Evolutionary conservation across 345 rosid genomes (phyloP).

Genomic region (Abelmoschus esculentus): DNA sequence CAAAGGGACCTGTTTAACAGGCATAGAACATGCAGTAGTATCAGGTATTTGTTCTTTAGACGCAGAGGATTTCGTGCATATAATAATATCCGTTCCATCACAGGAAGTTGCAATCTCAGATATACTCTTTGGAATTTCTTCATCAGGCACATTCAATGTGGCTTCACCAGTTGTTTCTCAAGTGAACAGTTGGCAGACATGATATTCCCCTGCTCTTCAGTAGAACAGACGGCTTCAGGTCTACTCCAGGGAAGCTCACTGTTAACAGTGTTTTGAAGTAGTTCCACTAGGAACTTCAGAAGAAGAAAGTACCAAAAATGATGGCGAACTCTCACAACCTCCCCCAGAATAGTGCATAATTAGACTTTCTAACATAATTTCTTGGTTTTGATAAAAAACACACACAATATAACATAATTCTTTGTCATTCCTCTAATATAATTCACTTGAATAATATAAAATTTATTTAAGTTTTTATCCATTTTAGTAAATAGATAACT

Average conservation of each 20-base stretch:
- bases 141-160: conserved; percentile 4
- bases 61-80: conserved; percentile 18
- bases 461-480: too few relatives aligned
- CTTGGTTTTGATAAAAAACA: too few relatives aligned
- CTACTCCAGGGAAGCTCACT: not conserved
- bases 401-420: too few relatives aligned
- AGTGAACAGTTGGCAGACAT: conserved; percentile 12
- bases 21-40: conserved; percentile 7
- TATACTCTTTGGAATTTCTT: conserved; percentile 14
- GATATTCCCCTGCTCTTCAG: conserved; percentile 1
- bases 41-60: conserved; percentile 15
- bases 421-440: too few relatives aligned
- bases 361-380: too few relatives aligned
- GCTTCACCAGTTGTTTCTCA: conserved; percentile 18
- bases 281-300: not conserved
- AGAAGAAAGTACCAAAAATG: not conserved
- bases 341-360: too few relatives aligned
- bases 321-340: too few relatives aligned
- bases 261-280: conserved; percentile 9
- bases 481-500: too few relatives aligned
- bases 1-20: conserved; percentile 21
- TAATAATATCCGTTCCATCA: not conserved
- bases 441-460: too few relatives aligned
- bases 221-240: conserved; percentile 11
- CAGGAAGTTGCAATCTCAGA: too few relatives aligned